Conservation (phyloP, 352 stramenopile genomes). For the Phytophthora crassamura region DNA sequence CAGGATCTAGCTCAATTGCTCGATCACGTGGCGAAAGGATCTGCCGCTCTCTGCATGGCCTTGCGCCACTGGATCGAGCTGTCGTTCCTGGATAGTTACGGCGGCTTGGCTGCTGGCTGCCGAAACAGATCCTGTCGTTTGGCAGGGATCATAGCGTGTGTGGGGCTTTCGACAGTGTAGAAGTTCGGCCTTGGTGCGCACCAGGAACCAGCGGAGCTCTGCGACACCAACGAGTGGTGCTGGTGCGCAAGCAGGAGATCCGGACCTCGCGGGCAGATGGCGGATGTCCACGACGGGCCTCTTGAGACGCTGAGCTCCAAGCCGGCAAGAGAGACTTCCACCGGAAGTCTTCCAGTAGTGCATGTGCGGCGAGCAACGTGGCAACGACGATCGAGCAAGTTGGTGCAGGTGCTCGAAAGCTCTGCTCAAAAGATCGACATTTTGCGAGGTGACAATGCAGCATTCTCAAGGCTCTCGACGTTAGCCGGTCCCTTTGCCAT, state of each 20-base stretch:
- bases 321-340: conserved; percentile 15
- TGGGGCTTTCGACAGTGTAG: conserved; percentile 10
- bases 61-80: conserved; percentile 9
- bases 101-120: neutral
- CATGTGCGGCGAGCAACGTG: conserved; percentile 5
- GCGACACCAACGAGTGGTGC: conserved; percentile 15
- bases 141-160: neutral
- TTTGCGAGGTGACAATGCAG: no score
- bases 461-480: no score
- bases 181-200: conserved; percentile 4
- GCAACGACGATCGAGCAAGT: neutral
- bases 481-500: no score
- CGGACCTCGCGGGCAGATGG: conserved; percentile 18
- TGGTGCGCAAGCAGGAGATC: conserved; percentile 20
- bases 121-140: neutral
- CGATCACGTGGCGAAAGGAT: conserved; percentile 11
- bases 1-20: conserved; percentile 7
- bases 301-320: conserved; percentile 1
- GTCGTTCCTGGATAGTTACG: conserved; percentile 9
- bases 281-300: neutral
- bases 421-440: neutral
- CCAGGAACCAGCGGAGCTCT: conserved; percentile 11
- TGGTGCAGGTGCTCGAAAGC: conserved; percentile 4
- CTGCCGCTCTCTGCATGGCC: neutral
- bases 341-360: neutral